A percentile compares a stretch with the other conserved stretches of the same genome.
These are phyloP conservation scores for Thoreauomyces humboldtii DNA, from an alignment of 192 early-diverging fungal genomes.

Conservation along the genomic window DNA sequence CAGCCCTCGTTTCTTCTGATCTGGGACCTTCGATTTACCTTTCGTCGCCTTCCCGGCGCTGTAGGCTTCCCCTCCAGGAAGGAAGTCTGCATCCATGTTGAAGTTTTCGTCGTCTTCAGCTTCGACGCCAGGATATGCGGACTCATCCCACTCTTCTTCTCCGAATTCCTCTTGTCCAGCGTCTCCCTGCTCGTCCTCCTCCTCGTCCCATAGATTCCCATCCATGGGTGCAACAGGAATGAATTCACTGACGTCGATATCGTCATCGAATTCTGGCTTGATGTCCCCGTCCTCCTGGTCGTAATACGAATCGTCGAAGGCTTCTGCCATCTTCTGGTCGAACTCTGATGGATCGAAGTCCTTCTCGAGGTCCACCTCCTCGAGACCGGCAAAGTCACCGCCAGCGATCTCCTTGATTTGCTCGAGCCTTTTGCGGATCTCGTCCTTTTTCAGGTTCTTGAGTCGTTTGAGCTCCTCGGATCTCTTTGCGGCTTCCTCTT, in stretches of 20 bases:
- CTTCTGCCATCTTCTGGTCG: conserved; percentile 78
- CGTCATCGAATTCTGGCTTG: conserved; percentile 86
- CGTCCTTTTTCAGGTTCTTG: conserved; percentile 89
- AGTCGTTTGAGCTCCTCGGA: conserved; percentile 85
- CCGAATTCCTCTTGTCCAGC: conserved; percentile 15
- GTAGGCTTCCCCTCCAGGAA: conserved; percentile 68
- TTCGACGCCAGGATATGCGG: conserved; percentile 23
- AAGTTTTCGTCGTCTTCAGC: conserved; percentile 65
- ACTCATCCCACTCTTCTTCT: conserved; percentile 43
- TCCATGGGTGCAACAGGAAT: conserved; percentile 34
- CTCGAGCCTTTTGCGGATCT: conserved; percentile 75
- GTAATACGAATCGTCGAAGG: conserved; percentile 78
- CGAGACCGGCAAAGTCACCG: conserved; percentile 60
- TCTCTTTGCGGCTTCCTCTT: conserved; percentile 66
- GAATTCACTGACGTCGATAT: conserved; percentile 73
- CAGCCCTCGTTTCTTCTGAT: not conserved
- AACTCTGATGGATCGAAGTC: conserved; percentile 89
- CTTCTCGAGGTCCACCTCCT: conserved; percentile 79
- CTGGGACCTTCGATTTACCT: conserved; percentile 19
- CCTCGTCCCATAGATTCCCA: conserved; percentile 34
- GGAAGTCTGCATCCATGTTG: conserved; percentile 89
- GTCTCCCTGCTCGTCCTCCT: conserved; percentile 27
- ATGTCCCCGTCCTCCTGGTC: conserved; percentile 20
- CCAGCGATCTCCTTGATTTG: conserved; percentile 81
- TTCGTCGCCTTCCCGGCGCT: conserved; percentile 28